These are phyloP conservation scores for Botrytis cinerea DNA, from an alignment of 2,329 filamentous ascomycete species.

Conservation along the genomic window DNA sequence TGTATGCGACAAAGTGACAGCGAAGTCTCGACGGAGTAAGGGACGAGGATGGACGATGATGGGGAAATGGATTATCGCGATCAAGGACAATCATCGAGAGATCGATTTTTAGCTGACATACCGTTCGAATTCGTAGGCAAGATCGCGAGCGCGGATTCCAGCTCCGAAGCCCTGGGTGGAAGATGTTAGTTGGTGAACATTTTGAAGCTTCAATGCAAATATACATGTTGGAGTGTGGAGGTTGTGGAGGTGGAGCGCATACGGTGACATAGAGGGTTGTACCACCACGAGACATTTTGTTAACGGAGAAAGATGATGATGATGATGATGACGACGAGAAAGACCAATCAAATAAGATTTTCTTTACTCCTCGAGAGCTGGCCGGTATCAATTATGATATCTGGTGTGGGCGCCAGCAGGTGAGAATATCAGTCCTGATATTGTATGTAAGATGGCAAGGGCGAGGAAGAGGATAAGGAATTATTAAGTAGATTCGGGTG, in stretches of 20 bases:
- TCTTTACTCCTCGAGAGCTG: slow-evolving; percentile 11
- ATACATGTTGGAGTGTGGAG: slow-evolving; percentile 25
- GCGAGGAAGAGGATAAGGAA: neutral
- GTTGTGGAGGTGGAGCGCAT: slow-evolving; percentile 27
- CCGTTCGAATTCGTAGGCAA: slow-evolving; percentile 99
- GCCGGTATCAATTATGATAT: neutral
- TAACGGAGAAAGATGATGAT: slow-evolving; percentile 15
- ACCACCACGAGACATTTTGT: slow-evolving; percentile 82
- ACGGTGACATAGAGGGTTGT: slow-evolving; percentile 93
- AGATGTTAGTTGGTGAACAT: slow-evolving; percentile 24
- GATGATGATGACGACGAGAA: slow-evolving; percentile 1
- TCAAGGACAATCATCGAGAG: slow-evolving; percentile 46
- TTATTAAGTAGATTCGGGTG: neutral
- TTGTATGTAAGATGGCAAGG: neutral
- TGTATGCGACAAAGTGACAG: slow-evolving; percentile 47
- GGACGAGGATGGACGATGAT: slow-evolving; percentile 40
- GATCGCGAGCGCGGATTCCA: slow-evolving; percentile 96
- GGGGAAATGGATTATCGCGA: slow-evolving; percentile 44
- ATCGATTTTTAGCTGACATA: slow-evolving; percentile 70
- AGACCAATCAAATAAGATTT: slow-evolving; percentile 4
- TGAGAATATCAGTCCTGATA: neutral
- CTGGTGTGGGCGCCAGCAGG: neutral
- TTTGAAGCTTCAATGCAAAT: slow-evolving; percentile 1
- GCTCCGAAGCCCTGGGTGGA: slow-evolving; percentile 78
- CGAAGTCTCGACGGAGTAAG: slow-evolving; percentile 45